These are phyloP conservation scores for Dendrostoma leiphaemia DNA, from an alignment of 2,329 filamentous ascomycete species.

Conservation along the genomic window DNA sequence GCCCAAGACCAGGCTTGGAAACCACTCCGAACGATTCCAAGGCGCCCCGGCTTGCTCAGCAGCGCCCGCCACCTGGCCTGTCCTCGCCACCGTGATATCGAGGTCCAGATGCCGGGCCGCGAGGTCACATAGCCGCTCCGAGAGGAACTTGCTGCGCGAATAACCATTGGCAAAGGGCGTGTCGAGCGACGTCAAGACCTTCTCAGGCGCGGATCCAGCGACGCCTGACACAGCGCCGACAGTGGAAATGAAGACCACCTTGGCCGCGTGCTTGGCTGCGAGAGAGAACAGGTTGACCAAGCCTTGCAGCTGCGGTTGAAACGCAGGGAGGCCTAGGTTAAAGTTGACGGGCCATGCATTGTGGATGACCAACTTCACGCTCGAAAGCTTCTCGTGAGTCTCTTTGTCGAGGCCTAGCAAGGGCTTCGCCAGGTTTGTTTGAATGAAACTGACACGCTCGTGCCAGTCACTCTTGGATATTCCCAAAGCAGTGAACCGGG, in stretches of 20 bases:
- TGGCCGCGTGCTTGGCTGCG: background rate
- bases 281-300: constrained; percentile 36
- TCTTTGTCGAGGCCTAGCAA: constrained; percentile 19
- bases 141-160: too few species aligned
- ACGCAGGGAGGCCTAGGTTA: constrained; percentile 43
- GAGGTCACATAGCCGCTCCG: too few species aligned
- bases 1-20: too few species aligned
- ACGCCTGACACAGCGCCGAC: background rate
- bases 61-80: too few species aligned
- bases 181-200: too few species aligned
- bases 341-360: constrained; percentile 51
- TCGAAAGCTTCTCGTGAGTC: constrained; percentile 17
- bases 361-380: constrained; percentile 30
- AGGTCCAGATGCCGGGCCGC: too few species aligned
- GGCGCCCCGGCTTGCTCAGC: too few species aligned
- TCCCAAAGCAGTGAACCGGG: too few species aligned
- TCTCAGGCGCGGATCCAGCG: background rate
- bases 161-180: too few species aligned
- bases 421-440: constrained; percentile 21
- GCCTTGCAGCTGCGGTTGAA: constrained; percentile 42
- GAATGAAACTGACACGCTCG: constrained; percentile 27
- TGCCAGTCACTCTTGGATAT: too few species aligned
- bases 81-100: too few species aligned
- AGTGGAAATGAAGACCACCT: background rate
- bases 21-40: too few species aligned